Percentiles rank a stretch among this genome's conserved stretches.
These are phyloP conservation scores for Backusella mclennaniae DNA, from an alignment of 192 early-diverging fungal species.

Conservation along the genomic window DNA sequence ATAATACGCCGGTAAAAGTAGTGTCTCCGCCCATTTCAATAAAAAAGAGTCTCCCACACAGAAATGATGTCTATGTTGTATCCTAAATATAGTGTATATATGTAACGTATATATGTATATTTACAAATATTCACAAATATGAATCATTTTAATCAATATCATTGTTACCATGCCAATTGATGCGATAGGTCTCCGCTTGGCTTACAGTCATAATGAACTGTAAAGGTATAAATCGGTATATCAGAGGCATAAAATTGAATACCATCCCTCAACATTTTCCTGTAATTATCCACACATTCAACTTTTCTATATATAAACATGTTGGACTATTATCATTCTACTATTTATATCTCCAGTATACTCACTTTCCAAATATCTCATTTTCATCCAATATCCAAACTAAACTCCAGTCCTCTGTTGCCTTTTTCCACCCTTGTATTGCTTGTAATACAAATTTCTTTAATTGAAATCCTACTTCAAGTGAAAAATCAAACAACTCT, in stretches of 20 bases:
- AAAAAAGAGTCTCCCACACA: not conserved
- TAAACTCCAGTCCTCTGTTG: not conserved
- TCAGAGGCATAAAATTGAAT: not conserved
- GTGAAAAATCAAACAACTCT: not conserved
- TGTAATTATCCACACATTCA: not conserved
- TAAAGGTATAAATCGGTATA: not conserved
- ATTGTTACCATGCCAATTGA: not conserved
- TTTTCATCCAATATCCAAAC: slow-evolving; percentile 4
- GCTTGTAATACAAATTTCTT: not conserved
- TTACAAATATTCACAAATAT: not conserved
- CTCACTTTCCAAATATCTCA: not conserved
- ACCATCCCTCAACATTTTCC: not conserved
- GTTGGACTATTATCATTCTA: not conserved
- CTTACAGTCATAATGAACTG: not conserved
- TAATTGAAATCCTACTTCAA: not conserved
- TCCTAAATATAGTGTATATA: not conserved
- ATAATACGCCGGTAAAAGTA: not conserved
- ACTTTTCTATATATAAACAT: not conserved
- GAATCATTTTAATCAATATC: not conserved
- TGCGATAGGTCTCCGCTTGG: not conserved
- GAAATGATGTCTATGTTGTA: not conserved
- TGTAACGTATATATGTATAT: too few species aligned
- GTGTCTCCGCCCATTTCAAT: not conserved
- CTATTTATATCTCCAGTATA: not conserved
- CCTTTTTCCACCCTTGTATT: not conserved